Base-by-base conservation (phyloP, 106 monocot species). In the Allium sativum region DNA sequence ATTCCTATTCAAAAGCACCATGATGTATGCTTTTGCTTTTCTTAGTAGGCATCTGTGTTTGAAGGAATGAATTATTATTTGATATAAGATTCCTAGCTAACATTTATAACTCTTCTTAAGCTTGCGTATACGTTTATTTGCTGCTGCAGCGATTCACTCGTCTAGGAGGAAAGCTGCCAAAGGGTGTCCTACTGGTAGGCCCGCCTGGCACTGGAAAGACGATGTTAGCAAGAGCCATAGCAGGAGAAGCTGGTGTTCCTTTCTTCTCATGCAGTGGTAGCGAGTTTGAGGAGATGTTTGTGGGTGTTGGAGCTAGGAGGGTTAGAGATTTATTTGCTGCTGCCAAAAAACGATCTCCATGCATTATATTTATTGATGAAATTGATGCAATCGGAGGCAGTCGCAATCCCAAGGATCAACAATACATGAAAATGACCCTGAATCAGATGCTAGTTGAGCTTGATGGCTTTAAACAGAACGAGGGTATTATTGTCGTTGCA, bases 261-360 rank as follows among this genome's bases (percentile, higher is more conserved):
- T 98, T 98, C 81, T 98, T 98, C 71, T 98, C 98, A 42, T 98
- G 98, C 85, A 92, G 92, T 74, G 98, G 98, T 12, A 92, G 91
- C 66, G 98, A 98, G 64, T 98, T 98, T 76, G 98, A 98, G 61
- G 98, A 98, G 80, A 92, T 98, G 98, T 98, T 92, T 73, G 98
- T 98, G 44, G 98, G 98, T 57, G 98, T 98, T 4, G 98, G 98
- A 52, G 98, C 98, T 46, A 72, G 98, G 31, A 75, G 98, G 45
- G 98, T 98, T 45, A 74, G 98, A 45, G 98, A 98, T 72, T 82
- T 98, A 55, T 98, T 98, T 57, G 43, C 82, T 58, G 98, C 98
- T 40, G 98, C 82, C 12, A 98, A 98, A 70, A 98, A 98, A 56
- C 64, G 92, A 15, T 92, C 98, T 48, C 98, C 98, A 22, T 98